Conservation (phyloP, 164 flowering plant genomes). For the Paratinospora sagittata region DNA sequence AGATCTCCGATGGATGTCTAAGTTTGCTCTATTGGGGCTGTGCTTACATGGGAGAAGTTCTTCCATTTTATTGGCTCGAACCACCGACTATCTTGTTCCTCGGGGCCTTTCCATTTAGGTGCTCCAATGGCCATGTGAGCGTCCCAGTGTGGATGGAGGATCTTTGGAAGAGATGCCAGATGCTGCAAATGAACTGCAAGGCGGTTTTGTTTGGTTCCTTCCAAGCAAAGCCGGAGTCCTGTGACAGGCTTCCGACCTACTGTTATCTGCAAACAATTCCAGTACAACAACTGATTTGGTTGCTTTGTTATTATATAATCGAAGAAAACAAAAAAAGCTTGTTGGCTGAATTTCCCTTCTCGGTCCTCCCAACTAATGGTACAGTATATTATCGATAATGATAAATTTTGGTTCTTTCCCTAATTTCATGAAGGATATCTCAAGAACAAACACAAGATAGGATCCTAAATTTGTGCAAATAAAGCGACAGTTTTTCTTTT, state of each 20-base stretch:
- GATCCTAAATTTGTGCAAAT: neutral
- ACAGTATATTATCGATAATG: too few species aligned
- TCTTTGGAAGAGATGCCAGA: constrained; percentile 83
- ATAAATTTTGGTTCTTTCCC: neutral
- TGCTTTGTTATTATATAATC: neutral
- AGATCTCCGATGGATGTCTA: constrained; percentile 93
- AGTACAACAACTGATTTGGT: neutral
- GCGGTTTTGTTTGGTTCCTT: constrained; percentile 83
- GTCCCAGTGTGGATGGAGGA: constrained; percentile 94
- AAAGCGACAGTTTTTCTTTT: neutral
- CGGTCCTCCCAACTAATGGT: too few species aligned
- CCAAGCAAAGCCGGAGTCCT: constrained; percentile 79
- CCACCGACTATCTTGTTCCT: constrained; percentile 99
- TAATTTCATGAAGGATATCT: neutral
- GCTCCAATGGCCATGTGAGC: constrained; percentile 88
- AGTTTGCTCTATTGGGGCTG: constrained; percentile 83
- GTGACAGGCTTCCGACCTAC: constrained; percentile 98
- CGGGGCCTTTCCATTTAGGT: constrained; percentile 95
- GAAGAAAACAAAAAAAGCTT: neutral
- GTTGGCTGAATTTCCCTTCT: neutral
- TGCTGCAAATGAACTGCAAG: constrained; percentile 84
- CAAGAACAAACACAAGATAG: neutral
- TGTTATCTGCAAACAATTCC: constrained; percentile 52
- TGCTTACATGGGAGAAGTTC: constrained; percentile 96
- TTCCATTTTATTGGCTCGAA: constrained; percentile 98